Evolutionary conservation across 208 protist species (phyloP).

Genomic region (Trypanosoma brucei): DNA sequence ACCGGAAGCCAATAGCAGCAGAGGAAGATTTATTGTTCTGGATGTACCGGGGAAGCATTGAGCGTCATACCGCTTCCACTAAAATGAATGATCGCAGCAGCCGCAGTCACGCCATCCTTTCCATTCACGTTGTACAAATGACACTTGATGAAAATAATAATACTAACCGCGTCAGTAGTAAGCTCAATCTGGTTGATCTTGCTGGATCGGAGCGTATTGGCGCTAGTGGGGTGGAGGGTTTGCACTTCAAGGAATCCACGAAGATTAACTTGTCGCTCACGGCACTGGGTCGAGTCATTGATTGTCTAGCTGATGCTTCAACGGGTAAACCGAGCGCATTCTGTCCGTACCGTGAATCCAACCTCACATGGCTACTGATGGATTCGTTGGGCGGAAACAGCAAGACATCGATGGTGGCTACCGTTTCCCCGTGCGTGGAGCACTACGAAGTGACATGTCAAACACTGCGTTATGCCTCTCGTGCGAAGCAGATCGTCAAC

Average conservation of each 20-base stretch:
- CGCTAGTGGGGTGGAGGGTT: constrained; percentile 52
- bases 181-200: constrained; percentile 92
- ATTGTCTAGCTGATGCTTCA: constrained; percentile 70
- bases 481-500: constrained; percentile 91
- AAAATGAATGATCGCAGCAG: constrained; percentile 87
- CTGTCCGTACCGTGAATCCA: constrained; percentile 87
- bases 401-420: constrained; percentile 96
- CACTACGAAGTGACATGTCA: constrained; percentile 91
- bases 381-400: constrained; percentile 87
- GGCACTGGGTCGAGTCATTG: constrained; percentile 88
- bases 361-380: constrained; percentile 86
- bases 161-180: constrained; percentile 49
- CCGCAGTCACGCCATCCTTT: constrained; percentile 87
- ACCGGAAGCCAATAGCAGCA: constrained; percentile 35
- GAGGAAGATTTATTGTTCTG: constrained; percentile 68
- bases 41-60: constrained; percentile 67
- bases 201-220: constrained; percentile 88
- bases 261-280: constrained; percentile 92
- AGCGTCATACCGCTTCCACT: constrained; percentile 79
- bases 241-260: constrained; percentile 67
- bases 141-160: constrained; percentile 49
- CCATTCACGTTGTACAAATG: constrained; percentile 61
- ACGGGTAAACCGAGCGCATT: constrained; percentile 49
- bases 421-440: constrained; percentile 76
- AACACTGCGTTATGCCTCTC: constrained; percentile 89